Evolutionary conservation across 2,329 filamentous ascomycete genomes (phyloP).

Genomic region (Sordariomycetes sp.): DNA sequence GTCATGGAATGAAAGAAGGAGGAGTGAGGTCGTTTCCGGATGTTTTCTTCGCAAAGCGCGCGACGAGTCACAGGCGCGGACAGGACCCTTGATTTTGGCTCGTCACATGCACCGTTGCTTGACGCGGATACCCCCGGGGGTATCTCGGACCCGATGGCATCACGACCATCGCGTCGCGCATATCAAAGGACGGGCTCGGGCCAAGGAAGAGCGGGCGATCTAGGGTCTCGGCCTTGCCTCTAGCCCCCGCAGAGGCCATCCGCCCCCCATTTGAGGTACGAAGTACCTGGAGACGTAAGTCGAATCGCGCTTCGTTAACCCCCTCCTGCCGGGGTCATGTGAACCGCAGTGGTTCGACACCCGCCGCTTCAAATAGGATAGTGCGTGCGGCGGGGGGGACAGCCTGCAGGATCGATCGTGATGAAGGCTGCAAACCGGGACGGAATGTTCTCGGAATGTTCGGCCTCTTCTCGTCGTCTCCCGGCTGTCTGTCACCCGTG

Average conservation of each 20-base stretch:
- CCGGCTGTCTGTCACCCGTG: not conserved
- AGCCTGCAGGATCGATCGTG: not conserved
- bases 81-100: not conserved
- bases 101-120: not conserved
- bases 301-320: not conserved
- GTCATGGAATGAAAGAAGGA: not conserved
- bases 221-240: not conserved
- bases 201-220: not conserved
- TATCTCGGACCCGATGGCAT: not conserved
- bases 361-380: not conserved
- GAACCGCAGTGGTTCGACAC: not conserved
- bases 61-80: not conserved
- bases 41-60: not conserved
- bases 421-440: not conserved
- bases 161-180: not conserved
- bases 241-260: not conserved
- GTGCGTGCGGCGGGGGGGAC: not conserved
- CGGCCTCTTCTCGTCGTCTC: not conserved
- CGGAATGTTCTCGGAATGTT: not conserved
- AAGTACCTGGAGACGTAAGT: too few species aligned
- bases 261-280: not conserved
- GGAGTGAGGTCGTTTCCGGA: not conserved
- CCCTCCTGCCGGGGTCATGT: not conserved
- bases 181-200: not conserved
- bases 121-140: not conserved